phyloP scores from a whole-genome alignment of 257 asterid genomes.

The Nicotiana sylvestris region DNA sequence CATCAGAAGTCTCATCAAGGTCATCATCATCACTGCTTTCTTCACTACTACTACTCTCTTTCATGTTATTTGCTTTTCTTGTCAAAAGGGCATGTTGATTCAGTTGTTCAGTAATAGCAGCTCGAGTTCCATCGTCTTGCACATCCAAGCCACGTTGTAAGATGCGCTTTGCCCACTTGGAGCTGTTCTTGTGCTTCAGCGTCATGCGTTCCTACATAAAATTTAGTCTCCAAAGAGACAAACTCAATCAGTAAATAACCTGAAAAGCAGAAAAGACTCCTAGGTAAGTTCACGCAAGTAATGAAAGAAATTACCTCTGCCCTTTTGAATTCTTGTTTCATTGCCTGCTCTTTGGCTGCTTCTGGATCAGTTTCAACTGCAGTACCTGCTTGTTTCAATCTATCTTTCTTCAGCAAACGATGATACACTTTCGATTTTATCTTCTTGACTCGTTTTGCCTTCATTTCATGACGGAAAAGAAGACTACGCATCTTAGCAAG shows the following conservation, averaged over 20 bases:
- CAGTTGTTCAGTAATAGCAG: conserved; percentile 81
- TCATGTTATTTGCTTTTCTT: conserved; percentile 74
- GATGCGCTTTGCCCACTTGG: conserved; percentile 83
- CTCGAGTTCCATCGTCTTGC: conserved; percentile 86
- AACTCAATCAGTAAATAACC: neutral
- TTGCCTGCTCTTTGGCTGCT: conserved; percentile 78
- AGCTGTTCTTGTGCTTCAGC: conserved; percentile 74
- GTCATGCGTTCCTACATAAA: conserved; percentile 78
- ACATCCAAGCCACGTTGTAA: conserved; percentile 63
- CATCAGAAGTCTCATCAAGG: conserved; percentile 49
- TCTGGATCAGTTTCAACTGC: conserved; percentile 68
- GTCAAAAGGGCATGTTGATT: conserved; percentile 71
- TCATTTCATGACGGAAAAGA: conserved; percentile 81
- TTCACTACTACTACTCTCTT: conserved; percentile 65
- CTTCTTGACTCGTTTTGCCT: conserved; percentile 71
- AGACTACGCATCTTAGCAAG: conserved; percentile 83
- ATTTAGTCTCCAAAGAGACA: conserved; percentile 10
- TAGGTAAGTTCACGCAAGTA: neutral
- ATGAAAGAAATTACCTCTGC: conserved; percentile 54
- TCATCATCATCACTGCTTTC: conserved; percentile 76
- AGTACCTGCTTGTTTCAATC: conserved; percentile 43
- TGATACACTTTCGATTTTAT: conserved; percentile 90
- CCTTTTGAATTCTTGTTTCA: conserved; percentile 73
- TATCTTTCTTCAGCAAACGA: conserved; percentile 69
- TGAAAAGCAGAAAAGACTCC: neutral